Conservation (phyloP, 2,329 filamentous ascomycete genomes). For the Aspergillus sp. region DNA sequence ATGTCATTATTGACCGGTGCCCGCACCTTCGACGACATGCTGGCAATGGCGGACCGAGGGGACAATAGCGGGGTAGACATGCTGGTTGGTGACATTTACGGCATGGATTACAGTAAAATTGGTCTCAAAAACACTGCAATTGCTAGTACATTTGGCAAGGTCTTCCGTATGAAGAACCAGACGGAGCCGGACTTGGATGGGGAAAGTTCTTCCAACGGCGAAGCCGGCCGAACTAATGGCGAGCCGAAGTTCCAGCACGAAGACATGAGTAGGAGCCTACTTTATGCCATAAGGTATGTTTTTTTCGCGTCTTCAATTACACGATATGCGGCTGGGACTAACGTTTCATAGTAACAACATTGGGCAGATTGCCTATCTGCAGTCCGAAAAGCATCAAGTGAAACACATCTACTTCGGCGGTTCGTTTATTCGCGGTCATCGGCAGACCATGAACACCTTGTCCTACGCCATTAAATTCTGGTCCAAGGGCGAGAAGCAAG, state of each 20-base stretch:
- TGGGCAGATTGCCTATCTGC: constrained; percentile 95
- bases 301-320: constrained; percentile 8
- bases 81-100: constrained; percentile 97
- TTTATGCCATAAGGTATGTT: constrained; percentile 77
- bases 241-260: constrained; percentile 67
- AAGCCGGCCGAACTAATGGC: constrained; percentile 41
- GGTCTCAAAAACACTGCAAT: constrained; percentile 95
- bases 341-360: constrained; percentile 77
- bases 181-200: constrained; percentile 79
- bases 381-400: constrained; percentile 89
- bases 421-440: constrained; percentile 92
- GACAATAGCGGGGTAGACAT: constrained; percentile 95
- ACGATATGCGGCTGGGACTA: constrained; percentile 18
- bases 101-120: constrained; percentile 92
- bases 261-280: constrained; percentile 85
- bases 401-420: constrained; percentile 97
- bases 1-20: constrained; percentile 91
- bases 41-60: constrained; percentile 83
- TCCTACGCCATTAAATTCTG: constrained; percentile 98
- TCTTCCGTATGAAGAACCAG: constrained; percentile 87
- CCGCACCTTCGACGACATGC: constrained; percentile 95
- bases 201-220: constrained; percentile 58
- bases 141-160: constrained; percentile 93
- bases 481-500: constrained; percentile 90
- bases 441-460: constrained; percentile 96